Evolutionary conservation across 306 rosid genomes (phyloP).

Genomic region (Luffa aegyptiaca): DNA sequence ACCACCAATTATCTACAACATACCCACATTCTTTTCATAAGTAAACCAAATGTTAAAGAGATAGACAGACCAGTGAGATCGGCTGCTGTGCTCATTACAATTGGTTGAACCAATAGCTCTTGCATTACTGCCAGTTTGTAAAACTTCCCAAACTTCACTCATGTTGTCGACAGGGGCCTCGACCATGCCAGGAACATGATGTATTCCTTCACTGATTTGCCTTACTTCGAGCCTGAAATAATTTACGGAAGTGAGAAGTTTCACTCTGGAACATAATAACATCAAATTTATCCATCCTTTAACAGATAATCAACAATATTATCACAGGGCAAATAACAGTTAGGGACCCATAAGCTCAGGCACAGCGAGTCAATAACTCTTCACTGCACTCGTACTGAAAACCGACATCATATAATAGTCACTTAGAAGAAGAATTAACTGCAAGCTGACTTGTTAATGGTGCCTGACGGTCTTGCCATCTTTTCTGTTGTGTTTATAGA

Average conservation of each 20-base stretch:
- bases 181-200: conserved; percentile 83
- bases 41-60: not conserved
- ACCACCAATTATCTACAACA: conserved; percentile 7
- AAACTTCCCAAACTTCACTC: conserved; percentile 94
- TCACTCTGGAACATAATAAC: not conserved
- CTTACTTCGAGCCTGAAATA: conserved; percentile 67
- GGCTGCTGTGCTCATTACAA: conserved; percentile 89
- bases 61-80: conserved; percentile 75
- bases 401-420: not conserved
- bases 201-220: conserved; percentile 84
- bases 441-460: not conserved
- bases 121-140: conserved; percentile 92
- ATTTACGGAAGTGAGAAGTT: conserved; percentile 6
- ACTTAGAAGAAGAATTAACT: not conserved
- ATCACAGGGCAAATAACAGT: not conserved
- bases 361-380: not conserved
- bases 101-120: conserved; percentile 89
- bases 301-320: not conserved
- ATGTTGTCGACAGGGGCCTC: conserved; percentile 82
- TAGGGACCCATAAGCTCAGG: not conserved
- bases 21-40: not conserved
- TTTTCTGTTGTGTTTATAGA: not conserved
- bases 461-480: not conserved
- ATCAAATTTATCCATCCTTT: not conserved
- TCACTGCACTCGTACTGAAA: not conserved